Evolutionary conservation across 2,329 filamentous ascomycete species (phyloP).

Genomic region (Talaromyces sp.): DNA sequence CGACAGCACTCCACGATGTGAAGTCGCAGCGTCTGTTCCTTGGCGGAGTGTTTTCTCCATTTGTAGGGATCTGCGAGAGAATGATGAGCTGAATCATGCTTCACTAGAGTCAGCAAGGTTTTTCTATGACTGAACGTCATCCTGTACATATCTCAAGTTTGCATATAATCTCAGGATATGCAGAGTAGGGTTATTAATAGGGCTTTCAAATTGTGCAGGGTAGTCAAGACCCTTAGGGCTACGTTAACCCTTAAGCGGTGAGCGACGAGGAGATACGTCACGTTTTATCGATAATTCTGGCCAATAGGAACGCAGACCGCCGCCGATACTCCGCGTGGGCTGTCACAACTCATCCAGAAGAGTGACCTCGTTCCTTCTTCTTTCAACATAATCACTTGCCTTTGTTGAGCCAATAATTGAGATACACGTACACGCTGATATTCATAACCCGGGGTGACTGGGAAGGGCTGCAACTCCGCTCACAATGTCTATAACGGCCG

Average conservation of each 20-base stretch:
- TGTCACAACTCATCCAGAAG: background rate
- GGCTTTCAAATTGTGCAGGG: no score
- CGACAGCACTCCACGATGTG: slow-evolving; percentile 21
- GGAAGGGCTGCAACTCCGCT: background rate
- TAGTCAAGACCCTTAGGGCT: background rate
- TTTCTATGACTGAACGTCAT: background rate
- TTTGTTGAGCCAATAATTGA: background rate
- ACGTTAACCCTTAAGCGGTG: background rate
- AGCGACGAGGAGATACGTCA: background rate
- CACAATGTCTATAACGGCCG: slow-evolving; percentile 9
- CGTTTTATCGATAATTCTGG: background rate
- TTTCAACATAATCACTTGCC: background rate
- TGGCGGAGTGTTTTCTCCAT: slow-evolving; percentile 24
- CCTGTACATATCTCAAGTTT: background rate
- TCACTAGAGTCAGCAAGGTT: background rate
- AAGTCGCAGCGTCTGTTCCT: slow-evolving; percentile 19
- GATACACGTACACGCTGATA: background rate
- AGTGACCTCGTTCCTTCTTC: background rate
- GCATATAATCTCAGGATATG: no score
- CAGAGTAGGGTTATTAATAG: no score
- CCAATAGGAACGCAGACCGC: slow-evolving; percentile 15
- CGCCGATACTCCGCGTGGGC: background rate
- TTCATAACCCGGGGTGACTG: background rate
- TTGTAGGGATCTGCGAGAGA: slow-evolving; percentile 24
- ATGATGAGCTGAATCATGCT: background rate